phyloP scores from a whole-genome alignment of 1,284 basidiomycete genomes.

The Trametes polyzona region DNA sequence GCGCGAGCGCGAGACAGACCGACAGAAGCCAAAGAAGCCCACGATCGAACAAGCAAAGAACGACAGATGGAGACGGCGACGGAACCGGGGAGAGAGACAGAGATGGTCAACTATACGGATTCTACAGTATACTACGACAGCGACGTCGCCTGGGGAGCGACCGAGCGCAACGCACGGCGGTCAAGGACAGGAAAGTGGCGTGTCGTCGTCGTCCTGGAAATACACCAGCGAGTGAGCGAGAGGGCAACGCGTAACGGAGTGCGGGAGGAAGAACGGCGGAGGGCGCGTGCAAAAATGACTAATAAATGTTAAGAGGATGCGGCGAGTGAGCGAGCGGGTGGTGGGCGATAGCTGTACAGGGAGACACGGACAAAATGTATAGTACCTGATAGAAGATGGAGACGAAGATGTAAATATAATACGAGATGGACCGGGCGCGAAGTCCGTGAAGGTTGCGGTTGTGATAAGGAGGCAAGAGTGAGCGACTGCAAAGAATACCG shows the following conservation, averaged over 20 bases:
- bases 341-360: slow-evolving; percentile 21
- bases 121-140: slow-evolving; percentile 17
- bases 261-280: not conserved
- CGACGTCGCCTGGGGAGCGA: not conserved
- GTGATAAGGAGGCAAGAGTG: not conserved
- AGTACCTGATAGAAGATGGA: slow-evolving; percentile 21
- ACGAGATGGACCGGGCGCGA: slow-evolving; percentile 4
- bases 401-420: slow-evolving; percentile 19
- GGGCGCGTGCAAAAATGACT: slow-evolving; percentile 4
- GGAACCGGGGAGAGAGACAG: no score
- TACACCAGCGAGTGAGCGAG: no score
- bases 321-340: not conserved
- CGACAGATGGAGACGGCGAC: slow-evolving; percentile 8
- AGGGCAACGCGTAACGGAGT: not conserved
- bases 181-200: not conserved
- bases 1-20: not conserved
- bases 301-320: slow-evolving; percentile 6
- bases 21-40: not conserved
- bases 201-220: no score
- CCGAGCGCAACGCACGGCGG: not conserved
- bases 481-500: not conserved
- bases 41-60: slow-evolving; percentile 8
- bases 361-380: slow-evolving; percentile 17
- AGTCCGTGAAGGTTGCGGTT: not conserved
- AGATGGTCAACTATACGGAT: slow-evolving; percentile 14